Evolutionary conservation across 2,329 filamentous ascomycete species (phyloP), one percentile per base, ranked within the genome.

Genomic region (Ophiostoma triangulosporum): DNA sequence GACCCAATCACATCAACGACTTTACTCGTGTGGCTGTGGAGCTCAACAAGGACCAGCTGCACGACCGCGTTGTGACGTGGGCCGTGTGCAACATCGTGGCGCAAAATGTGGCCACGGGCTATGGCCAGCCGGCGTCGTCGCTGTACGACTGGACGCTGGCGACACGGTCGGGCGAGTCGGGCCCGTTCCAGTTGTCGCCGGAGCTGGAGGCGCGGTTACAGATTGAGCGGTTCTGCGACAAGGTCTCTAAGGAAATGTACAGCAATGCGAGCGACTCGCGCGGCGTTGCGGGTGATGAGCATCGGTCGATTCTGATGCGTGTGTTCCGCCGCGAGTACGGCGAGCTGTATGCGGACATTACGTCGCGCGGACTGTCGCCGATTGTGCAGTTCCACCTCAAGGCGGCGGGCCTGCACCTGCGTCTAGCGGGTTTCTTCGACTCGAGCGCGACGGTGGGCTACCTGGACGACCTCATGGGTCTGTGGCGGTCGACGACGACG

Each of bases 41-140:
- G 59, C 72, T 91, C 36, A 84, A 86, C 60, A 84, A 84, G 61
- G 86, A 90, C 63, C 86, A 90, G 61, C 77, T 90, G 55, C 79
- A 85, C 59, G 86, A 93, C 63, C 77, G 87, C 35, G 79, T 90
- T 43, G 80, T 81, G 50, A 91, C 86, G 1, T 93, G 86, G 86
- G 86, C 86, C 1, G 84, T 88, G 4, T 88, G 86, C 70, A 93
- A 93, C 63, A 85, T 91, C 58, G 86, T 90, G 32, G 83, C 86
- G 22, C 86, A 91, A 62, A 83, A 81, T 54, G 80, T 90, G 43
- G 86, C 85, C n/a, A 91, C 87, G 4, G 86, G 86, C 20, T 88
- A 89, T 61, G 86, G 86, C 6, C 86, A 90, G 64, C 86, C 87
- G 7, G 85, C 86, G 5, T 86, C 85, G 46, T 88, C 81, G 51